A percentile compares a stretch with the other conserved stretches of the same genome.
Evolutionary conservation across 73 alveolate genomes (phyloP).

Genomic region (Effrenium voratum): DNA sequence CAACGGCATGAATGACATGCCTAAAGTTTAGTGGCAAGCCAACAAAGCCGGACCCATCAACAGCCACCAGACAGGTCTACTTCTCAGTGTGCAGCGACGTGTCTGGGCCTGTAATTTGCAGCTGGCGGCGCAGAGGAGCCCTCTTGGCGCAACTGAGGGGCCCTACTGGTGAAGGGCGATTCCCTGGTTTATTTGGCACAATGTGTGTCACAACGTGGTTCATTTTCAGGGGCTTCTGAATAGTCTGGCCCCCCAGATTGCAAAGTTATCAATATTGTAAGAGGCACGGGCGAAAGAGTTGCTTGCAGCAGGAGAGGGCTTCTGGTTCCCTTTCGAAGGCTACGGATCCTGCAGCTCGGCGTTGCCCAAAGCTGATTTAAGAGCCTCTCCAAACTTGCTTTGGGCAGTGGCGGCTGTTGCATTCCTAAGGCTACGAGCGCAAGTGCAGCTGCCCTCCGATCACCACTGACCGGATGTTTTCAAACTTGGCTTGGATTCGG

Average conservation of each 20-base stretch:
- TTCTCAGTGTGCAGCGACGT: conserved; percentile 76
- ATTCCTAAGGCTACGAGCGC: conserved; percentile 44
- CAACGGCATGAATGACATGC: background rate
- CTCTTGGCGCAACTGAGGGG: background rate
- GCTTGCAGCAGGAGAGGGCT: conserved; percentile 55
- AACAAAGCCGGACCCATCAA: background rate
- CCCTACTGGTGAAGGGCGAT: too few species aligned
- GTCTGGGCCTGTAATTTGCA: conserved; percentile 69
- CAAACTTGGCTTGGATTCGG: too few species aligned
- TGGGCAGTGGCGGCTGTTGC: background rate
- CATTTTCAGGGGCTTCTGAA: background rate
- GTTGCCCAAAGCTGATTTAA: background rate
- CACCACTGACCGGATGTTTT: conserved; percentile 36
- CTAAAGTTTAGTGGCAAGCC: too few species aligned
- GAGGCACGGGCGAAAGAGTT: background rate
- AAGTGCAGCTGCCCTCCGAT: conserved; percentile 79
- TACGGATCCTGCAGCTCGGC: conserved; percentile 27
- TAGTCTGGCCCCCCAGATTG: background rate
- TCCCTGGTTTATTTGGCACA: background rate
- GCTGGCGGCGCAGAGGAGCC: conserved; percentile 76
- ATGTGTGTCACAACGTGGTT: background rate
- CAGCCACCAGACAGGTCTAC: background rate
- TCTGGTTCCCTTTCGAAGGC: conserved; percentile 88
- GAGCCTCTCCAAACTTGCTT: background rate
- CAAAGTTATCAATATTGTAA: background rate